These are phyloP conservation scores for Sporobolomyces roseus DNA, from an alignment of 768 basidiomycete species.

Conservation along the genomic window DNA sequence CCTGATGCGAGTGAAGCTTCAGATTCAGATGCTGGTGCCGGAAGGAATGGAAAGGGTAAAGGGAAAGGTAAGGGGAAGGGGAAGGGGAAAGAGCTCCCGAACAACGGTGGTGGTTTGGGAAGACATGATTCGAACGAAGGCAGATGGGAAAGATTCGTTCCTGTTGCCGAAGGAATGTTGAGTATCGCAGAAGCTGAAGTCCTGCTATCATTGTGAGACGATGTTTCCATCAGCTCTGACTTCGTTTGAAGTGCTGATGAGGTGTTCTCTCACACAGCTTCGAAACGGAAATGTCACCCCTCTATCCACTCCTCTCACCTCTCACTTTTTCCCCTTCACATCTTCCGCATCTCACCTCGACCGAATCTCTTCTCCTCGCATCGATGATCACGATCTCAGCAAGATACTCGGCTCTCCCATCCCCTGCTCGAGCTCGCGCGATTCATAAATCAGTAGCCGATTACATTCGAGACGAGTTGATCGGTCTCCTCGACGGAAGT, in stretches of 20 bases:
- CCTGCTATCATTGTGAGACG: conserved; percentile 21
- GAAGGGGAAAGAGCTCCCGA: background rate
- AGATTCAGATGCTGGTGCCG: background rate
- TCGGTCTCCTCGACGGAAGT: conserved; percentile 31
- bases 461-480: conserved; percentile 27
- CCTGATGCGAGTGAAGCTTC: background rate
- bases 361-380: conserved; percentile 39
- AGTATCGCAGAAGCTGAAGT: conserved; percentile 25
- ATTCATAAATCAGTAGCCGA: conserved; percentile 33
- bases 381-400: conserved; percentile 39
- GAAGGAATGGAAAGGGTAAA: background rate
- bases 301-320: conserved; percentile 36
- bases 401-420: conserved; percentile 26
- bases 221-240: too few species aligned
- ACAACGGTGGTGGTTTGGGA: background rate
- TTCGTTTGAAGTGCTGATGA: background rate
- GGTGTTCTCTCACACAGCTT: conserved; percentile 16
- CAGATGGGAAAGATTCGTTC: conserved; percentile 31
- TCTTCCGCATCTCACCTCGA: conserved; percentile 26
- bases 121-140: background rate
- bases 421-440: conserved; percentile 13
- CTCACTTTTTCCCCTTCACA: conserved; percentile 29
- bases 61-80: conserved; percentile 15
- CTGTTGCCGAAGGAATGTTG: conserved; percentile 28
- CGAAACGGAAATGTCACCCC: conserved; percentile 24